A percentile compares a stretch with the other conserved stretches of the same genome.
Conservation (phyloP, 129 eudicot species). For the Flaveria linearis region DNA sequence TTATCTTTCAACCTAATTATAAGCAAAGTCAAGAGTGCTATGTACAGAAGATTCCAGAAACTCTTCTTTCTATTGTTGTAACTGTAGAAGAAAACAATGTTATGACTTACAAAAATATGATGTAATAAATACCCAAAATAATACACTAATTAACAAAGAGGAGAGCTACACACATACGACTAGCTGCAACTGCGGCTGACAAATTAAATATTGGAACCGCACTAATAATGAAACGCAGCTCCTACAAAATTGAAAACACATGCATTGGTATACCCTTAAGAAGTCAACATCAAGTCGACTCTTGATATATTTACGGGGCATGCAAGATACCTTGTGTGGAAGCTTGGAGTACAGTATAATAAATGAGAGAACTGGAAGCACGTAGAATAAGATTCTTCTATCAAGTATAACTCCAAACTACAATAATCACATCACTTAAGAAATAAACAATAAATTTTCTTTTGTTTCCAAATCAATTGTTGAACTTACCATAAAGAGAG, state of each 20-base stretch:
- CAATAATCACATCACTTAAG: constrained; percentile 30
- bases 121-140: constrained; percentile 1
- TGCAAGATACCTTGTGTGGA: constrained; percentile 85
- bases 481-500: constrained; percentile 78
- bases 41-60: constrained; percentile 65
- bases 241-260: constrained; percentile 53
- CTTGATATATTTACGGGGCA: neutral
- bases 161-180: constrained; percentile 66
- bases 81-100: constrained; percentile 45
- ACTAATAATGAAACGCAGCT: constrained; percentile 91
- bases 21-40: constrained; percentile 56
- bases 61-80: constrained; percentile 90
- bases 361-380: constrained; percentile 79
- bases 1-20: constrained; percentile 60
- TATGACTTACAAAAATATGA: neutral
- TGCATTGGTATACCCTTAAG: neutral
- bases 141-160: constrained; percentile 11
- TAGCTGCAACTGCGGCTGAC: constrained; percentile 89
- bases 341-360: constrained; percentile 90
- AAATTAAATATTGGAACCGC: constrained; percentile 89
- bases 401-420: constrained; percentile 88
- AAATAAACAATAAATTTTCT: neutral
- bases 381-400: constrained; percentile 63
- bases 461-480: constrained; percentile 7
- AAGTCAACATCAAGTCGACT: constrained; percentile 21